phyloP scores from a whole-genome alignment of 306 rosid genomes.

The Lagenaria siceraria region DNA sequence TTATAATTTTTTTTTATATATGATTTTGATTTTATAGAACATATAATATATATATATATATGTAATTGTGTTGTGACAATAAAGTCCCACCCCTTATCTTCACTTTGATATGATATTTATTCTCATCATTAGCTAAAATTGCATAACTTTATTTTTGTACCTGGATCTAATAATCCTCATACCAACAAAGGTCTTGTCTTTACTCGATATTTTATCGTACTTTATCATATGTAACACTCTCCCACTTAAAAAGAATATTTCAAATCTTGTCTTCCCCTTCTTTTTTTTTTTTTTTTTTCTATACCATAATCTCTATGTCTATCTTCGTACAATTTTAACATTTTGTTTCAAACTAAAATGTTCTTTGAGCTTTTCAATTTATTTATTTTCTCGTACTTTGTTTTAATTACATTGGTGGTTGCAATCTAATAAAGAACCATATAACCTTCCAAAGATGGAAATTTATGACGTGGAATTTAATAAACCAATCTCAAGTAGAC shows the following conservation, averaged over 20 bases:
- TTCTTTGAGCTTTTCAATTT: background rate
- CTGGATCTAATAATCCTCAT: background rate
- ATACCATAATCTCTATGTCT: constrained; percentile 5
- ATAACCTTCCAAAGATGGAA: background rate
- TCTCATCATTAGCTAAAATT: background rate
- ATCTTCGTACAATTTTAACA: constrained; percentile 6
- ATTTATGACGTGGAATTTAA: background rate
- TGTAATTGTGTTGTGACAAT: background rate
- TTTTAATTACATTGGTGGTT: background rate
- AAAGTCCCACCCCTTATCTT: background rate
- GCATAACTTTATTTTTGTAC: background rate
- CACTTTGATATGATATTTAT: background rate
- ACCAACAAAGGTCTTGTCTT: background rate
- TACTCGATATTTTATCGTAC: background rate
- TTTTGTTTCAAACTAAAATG: background rate
- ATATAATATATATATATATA: background rate
- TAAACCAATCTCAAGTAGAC: background rate
- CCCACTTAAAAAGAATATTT: background rate
- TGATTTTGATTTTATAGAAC: too few relatives aligned
- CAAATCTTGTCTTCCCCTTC: background rate
- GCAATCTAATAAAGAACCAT: background rate
- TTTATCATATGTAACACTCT: background rate
- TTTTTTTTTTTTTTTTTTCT: background rate
- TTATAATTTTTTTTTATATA: too few relatives aligned
- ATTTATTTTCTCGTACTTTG: background rate